Conservation (phyloP, 1,139 yeast genomes). For the Pichia sp. region DNA sequence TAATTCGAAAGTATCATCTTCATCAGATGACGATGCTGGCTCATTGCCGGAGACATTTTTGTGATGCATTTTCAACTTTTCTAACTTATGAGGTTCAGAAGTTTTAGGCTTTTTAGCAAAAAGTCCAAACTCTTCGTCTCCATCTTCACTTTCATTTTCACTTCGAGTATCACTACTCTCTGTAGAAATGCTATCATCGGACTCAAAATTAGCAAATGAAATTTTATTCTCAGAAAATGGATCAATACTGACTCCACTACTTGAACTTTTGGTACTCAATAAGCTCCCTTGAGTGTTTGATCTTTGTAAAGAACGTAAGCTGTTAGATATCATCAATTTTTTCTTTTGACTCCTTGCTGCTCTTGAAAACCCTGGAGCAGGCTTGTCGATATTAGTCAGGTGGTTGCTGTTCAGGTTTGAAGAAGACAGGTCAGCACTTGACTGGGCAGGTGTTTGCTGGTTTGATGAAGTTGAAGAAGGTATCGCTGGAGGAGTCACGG, state of each 20-base stretch:
- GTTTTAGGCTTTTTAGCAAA: slow-evolving; percentile 15
- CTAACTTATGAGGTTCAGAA: background rate
- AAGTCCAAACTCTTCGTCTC: slow-evolving; percentile 16
- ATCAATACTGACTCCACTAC: slow-evolving; percentile 31
- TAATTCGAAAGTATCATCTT: slow-evolving; percentile 2
- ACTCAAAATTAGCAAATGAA: slow-evolving; percentile 41
- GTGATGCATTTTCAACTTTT: background rate
- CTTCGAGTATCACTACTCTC: background rate
- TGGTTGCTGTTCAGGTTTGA: slow-evolving; percentile 12
- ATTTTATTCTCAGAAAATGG: slow-evolving; percentile 64
- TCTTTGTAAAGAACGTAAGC: slow-evolving; percentile 13
- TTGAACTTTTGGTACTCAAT: slow-evolving; percentile 12
- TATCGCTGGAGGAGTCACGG: background rate
- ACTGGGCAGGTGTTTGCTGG: background rate
- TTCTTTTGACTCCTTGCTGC: slow-evolving; percentile 5
- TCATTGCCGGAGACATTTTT: background rate
- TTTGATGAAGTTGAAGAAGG: background rate
- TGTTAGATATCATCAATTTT: slow-evolving; percentile 5
- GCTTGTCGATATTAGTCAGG: slow-evolving; percentile 18
- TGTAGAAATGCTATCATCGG: slow-evolving; percentile 5
- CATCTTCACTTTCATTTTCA: background rate
- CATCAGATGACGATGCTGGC: background rate
- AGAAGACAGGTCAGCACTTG: slow-evolving; percentile 7
- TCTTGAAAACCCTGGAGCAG: slow-evolving; percentile 22
- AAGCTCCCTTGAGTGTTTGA: slow-evolving; percentile 17